Evolutionary conservation across 768 basidiomycete species (phyloP), one percentile per base, ranked within the genome.

Genomic region (Termitomyces sp.): DNA sequence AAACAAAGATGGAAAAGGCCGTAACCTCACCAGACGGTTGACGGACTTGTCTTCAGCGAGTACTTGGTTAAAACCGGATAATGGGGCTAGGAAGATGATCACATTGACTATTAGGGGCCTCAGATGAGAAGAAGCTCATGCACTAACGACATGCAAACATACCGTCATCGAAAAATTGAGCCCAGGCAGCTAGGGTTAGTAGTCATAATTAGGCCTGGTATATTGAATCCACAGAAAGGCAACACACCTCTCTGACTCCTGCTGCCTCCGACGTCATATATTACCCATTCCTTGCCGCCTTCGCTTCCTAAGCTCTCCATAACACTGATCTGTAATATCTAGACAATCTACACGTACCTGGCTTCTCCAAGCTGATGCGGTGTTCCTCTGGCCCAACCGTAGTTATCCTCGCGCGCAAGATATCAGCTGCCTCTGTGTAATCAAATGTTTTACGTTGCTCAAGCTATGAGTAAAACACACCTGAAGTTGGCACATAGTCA

Each of bases 121-220:
- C 32, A 58, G 56, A 26, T 56, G 19, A 44, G 12, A 26, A 44
- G 12, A 26, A 15, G 7, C 45, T 54, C 49, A 43, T 19, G 7
- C 14, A 40, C 35, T 47, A 24, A 28, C n/a, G 14, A 15, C 1
- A 21, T 45, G 26, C 28, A 10, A 26, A 59, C 72, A 46, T 49
- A 84, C 83, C 80, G 63, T 85, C 79, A 53, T 87, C 84, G 55
- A 88, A 86, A 64, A 81, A 88, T 26, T 85, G 83, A 1, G 80
- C 81, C 86, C 85, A 87, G 5, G 78, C 77, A 53, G 79, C 84
- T 84, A 51, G 19, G n/a, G 43, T 21, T 14, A 28, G 7, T 9
- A 5, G 43, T 9, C 2, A 14, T 43, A 56, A 54, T 35, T 53
- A 47, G 21, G 51, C 44, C n/a, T 22, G 44, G 15, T 19, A 21